These are phyloP conservation scores for Pinus taeda DNA, from an alignment of 75 land plant genomes.

Conservation along the genomic window DNA sequence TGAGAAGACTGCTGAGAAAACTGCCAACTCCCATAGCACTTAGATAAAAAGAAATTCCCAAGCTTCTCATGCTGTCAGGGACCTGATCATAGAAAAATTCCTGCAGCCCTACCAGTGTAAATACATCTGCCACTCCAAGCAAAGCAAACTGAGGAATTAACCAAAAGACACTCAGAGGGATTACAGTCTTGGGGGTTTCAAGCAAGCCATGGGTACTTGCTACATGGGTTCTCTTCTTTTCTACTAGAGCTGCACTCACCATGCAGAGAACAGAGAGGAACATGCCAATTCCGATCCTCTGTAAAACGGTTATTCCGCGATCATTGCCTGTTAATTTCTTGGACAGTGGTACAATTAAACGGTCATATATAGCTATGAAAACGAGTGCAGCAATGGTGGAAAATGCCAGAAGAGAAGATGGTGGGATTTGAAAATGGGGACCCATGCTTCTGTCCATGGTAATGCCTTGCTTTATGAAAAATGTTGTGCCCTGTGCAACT, in stretches of 20 bases:
- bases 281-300: constrained; percentile 28
- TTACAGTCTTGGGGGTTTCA: constrained; percentile 12
- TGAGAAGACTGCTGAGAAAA: constrained; percentile 34
- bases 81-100: constrained; percentile 48
- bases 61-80: constrained; percentile 44
- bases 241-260: constrained; percentile 16
- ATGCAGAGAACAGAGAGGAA: constrained; percentile 19
- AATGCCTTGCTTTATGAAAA: constrained; percentile 22
- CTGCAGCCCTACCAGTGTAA: constrained; percentile 24
- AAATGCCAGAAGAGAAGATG: constrained; percentile 19
- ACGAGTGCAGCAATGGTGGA: constrained; percentile 12
- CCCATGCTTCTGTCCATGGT: constrained; percentile 35
- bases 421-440: constrained; percentile 26
- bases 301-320: constrained; percentile 27
- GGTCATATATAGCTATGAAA: constrained; percentile 22
- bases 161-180: constrained; percentile 27
- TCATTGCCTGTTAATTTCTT: constrained; percentile 24
- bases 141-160: constrained; percentile 18
- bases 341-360: constrained; percentile 17
- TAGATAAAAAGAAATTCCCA: constrained; percentile 40
- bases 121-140: constrained; percentile 27
- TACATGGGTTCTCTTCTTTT: constrained; percentile 10
- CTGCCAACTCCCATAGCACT: constrained; percentile 31
- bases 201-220: constrained; percentile 19
- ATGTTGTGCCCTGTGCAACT: constrained; percentile 17